Evolutionary conservation across 805 yeast species (phyloP), one percentile per base, ranked within the genome.

Genomic region (Candida ortonii): DNA sequence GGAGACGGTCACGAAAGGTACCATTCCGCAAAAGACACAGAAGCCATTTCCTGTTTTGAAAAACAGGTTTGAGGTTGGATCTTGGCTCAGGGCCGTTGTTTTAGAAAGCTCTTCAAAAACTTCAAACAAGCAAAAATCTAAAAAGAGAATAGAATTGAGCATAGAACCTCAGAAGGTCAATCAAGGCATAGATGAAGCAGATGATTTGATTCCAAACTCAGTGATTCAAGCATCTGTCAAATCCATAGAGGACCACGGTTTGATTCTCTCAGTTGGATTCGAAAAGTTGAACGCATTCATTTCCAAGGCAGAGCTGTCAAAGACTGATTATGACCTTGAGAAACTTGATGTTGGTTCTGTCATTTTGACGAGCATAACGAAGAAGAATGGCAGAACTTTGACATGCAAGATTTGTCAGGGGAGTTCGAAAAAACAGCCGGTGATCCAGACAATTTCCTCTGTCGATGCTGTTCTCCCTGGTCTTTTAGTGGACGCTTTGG

Each of bases 211-310:
- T 5, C 50, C 68, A 17, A 87, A 86, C 27, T 68, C 74, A 39
- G 54, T 82, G 4, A 54, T 93, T 2, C 98, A 93, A 61, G 89
- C 79, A 16, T 68, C 85, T 2, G 78, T 93, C 15, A 71, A 69
- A 42, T 81, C 94, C 29, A 62, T 85, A 16, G 97, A 93, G 68
- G 99, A 93, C 57, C 96, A 87, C 57, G 98, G 98, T 62, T 73
- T 78, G 16, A 75, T 85, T 37, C 62, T 90, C 26, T 82, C 80
- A 47, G 58, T 83, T 24, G 97, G 97, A 21, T 55, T 70, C 32
- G 44, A 47, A 11, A 73, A 69, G 5, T 38, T 71, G 7, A 64
- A 76, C 18, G 96, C 95, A 1, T 89, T 90, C 59, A 65, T 89
- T 30, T 72, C 94, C 2, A 79, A 75, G 44, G 82, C 80, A 46